These are phyloP conservation scores for Trametes maxima DNA, from an alignment of 768 basidiomycete species.

Conservation along the genomic window DNA sequence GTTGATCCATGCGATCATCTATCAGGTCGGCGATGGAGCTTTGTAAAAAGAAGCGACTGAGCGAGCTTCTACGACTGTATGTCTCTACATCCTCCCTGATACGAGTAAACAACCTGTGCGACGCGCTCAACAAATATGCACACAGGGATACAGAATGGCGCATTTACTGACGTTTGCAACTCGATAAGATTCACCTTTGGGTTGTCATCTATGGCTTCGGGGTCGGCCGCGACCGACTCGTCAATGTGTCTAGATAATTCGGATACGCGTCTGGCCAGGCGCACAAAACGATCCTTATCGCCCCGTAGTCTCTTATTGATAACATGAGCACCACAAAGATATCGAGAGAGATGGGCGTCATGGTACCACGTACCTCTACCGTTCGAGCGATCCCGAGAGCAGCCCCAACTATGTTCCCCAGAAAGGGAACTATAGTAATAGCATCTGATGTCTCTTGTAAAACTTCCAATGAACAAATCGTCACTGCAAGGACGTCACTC, in stretches of 20 bases:
- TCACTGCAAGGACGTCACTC: slow-evolving; percentile 1
- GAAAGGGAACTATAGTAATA: background rate
- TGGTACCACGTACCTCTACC: background rate
- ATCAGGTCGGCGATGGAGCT: slow-evolving; percentile 6
- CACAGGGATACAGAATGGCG: background rate
- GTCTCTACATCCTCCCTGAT: slow-evolving; percentile 3
- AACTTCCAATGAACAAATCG: slow-evolving; percentile 2
- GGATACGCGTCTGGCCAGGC: slow-evolving; percentile 1
- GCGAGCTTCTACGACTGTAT: background rate
- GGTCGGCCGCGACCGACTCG: background rate
- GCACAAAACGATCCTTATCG: slow-evolving; percentile 2
- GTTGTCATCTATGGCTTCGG: background rate
- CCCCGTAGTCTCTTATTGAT: background rate
- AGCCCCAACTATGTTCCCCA: background rate
- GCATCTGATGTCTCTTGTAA: background rate
- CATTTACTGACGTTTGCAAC: slow-evolving; percentile 1
- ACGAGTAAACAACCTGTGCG: background rate
- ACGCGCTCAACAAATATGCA: background rate
- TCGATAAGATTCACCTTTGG: background rate
- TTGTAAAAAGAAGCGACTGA: slow-evolving; percentile 10
- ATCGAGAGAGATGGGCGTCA: background rate
- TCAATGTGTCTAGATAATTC: slow-evolving; percentile 11
- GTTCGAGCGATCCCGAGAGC: slow-evolving; percentile 7
- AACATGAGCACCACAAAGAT: background rate
- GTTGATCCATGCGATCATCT: slow-evolving; percentile 4